Evolutionary conservation across 768 basidiomycete species (phyloP).

Genomic region (Ephemerocybe angulata): DNA sequence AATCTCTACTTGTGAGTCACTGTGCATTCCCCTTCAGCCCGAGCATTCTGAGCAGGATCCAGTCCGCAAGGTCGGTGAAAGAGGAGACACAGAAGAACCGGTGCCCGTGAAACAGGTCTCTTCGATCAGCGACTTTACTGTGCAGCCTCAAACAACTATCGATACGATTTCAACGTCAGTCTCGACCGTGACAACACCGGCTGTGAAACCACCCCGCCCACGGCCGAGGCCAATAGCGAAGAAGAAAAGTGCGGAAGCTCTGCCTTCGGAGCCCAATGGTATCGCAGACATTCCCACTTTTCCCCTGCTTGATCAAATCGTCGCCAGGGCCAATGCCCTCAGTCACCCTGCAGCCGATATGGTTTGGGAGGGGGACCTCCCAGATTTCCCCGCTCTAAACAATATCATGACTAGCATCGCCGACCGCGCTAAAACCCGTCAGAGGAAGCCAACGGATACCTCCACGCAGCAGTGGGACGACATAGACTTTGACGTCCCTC

Average conservation of each 20-base stretch:
- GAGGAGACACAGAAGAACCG: background rate
- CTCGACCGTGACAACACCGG: slow-evolving; percentile 1
- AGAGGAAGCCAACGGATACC: slow-evolving; percentile 29
- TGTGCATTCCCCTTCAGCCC: background rate
- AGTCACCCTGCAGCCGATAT: slow-evolving; percentile 3
- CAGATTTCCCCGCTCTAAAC: no score
- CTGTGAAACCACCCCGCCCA: slow-evolving; percentile 2
- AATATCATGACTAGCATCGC: slow-evolving; percentile 38
- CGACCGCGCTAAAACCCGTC: slow-evolving; percentile 57
- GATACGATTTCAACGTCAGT: background rate
- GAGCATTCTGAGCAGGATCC: background rate
- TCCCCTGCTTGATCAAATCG: background rate
- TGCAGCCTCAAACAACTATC: background rate
- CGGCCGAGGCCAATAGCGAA: slow-evolving; percentile 11
- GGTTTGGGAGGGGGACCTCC: slow-evolving; percentile 11
- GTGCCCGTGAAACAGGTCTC: background rate
- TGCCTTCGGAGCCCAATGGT: background rate
- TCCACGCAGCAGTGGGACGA: slow-evolving; percentile 24
- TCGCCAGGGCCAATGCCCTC: background rate
- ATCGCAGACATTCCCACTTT: background rate
- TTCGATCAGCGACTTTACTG: slow-evolving; percentile 3
- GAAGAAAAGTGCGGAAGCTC: background rate
- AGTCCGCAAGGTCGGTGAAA: background rate
- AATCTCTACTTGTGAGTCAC: slow-evolving; percentile 5
- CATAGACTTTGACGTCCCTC: slow-evolving; percentile 31